phyloP scores from a whole-genome alignment of 1,284 basidiomycete species.

The Neolentinus lepideus region DNA sequence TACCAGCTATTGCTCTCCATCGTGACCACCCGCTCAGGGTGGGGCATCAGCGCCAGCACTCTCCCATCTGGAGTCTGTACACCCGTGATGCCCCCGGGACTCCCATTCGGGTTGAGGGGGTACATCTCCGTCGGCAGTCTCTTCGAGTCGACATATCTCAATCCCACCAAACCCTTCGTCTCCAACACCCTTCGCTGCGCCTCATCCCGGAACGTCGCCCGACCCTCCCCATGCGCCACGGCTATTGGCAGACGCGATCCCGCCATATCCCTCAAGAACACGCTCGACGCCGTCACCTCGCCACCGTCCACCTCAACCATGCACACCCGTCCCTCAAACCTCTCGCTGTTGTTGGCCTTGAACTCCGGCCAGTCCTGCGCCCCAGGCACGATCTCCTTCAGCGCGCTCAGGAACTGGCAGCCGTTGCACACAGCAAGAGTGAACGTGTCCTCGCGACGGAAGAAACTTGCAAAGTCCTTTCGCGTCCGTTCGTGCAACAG shows the following conservation, averaged over 20 bases:
- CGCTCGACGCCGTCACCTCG: conserved; percentile 49
- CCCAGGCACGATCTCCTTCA: conserved; percentile 85
- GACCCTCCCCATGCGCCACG: conserved; percentile 95
- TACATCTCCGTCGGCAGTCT: conserved; percentile 69
- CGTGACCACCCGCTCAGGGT: conserved; percentile 77
- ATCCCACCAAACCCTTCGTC: conserved; percentile 47
- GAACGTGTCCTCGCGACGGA: conserved; percentile 77
- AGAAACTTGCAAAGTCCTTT: conserved; percentile 77
- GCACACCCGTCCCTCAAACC: conserved; percentile 86
- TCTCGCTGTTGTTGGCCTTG: conserved; percentile 83
- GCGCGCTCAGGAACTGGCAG: conserved; percentile 92
- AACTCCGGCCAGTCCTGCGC: conserved; percentile 85
- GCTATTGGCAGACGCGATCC: conserved; percentile 87
- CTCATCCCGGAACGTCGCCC: conserved; percentile 58
- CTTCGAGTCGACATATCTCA: conserved; percentile 72
- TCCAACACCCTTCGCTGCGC: conserved; percentile 37
- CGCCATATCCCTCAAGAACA: conserved; percentile 87
- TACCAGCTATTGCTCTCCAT: conserved; percentile 87
- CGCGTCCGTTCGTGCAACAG: conserved; percentile 75
- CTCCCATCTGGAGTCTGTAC: conserved; percentile 83
- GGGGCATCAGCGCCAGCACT: conserved; percentile 94
- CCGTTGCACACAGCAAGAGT: conserved; percentile 97
- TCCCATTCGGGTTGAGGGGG: conserved; percentile 96
- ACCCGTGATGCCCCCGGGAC: conserved; percentile 81
- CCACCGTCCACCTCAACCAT: conserved; percentile 73